These are phyloP conservation scores for Citrus hindsii DNA, from an alignment of 345 rosid species.

Conservation along the genomic window DNA sequence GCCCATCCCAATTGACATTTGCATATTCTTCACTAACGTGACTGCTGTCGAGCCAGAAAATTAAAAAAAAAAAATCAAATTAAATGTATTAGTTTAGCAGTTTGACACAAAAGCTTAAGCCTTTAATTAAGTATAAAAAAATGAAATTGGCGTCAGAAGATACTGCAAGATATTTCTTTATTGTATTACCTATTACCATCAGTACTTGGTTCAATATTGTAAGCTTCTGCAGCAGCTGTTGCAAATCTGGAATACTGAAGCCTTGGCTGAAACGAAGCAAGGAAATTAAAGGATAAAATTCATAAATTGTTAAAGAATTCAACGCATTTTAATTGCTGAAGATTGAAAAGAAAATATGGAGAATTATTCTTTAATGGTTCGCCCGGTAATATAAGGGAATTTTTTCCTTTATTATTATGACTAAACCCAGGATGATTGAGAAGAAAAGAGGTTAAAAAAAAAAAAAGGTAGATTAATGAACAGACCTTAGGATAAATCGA, in stretches of 20 bases:
- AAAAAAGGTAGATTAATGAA: no score
- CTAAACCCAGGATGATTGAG: not conserved
- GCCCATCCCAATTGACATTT: constrained; percentile 33
- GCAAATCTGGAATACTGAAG: not conserved
- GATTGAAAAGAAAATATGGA: not conserved
- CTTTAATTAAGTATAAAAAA: no score
- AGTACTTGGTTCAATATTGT: not conserved
- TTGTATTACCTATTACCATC: not conserved
- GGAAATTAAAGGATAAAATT: no score
- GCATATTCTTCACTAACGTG: not conserved
- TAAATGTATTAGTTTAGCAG: not conserved
- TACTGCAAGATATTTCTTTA: not conserved
- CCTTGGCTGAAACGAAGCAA: not conserved
- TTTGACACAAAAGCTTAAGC: not conserved
- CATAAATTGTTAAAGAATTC: not conserved
- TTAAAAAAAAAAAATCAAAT: no score
- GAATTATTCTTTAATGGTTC: not conserved
- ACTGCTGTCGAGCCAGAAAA: not conserved
- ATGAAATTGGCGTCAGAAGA: no score
- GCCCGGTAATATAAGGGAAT: no score
- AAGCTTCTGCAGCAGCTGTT: not conserved
- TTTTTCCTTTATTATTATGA: no score
- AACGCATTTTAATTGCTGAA: not conserved
- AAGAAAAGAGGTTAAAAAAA: not conserved
- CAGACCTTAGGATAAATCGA: not conserved